These are phyloP conservation scores for Cordyceps farinosa DNA, from an alignment of 2,329 filamentous ascomycete species.

Conservation along the genomic window DNA sequence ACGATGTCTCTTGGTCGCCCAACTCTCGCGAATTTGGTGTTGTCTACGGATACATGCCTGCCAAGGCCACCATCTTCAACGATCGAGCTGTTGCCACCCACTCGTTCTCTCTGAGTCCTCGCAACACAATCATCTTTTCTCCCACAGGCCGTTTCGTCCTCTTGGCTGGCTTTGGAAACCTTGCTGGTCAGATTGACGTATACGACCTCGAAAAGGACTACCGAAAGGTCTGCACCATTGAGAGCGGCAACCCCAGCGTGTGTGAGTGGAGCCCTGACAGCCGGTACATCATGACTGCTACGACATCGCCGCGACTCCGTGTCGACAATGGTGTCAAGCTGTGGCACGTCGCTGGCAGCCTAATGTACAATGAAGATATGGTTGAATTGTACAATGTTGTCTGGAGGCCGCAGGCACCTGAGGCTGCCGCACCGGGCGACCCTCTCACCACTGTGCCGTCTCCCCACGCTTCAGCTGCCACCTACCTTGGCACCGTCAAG, in stretches of 20 bases:
- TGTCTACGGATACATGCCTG: conserved; percentile 98
- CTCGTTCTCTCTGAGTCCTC: conserved; percentile 79
- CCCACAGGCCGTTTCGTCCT: conserved; percentile 89
- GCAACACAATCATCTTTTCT: conserved; percentile 94
- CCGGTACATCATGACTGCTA: conserved; percentile 94
- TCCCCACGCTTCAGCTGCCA: conserved; percentile 77
- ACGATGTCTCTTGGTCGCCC: conserved; percentile 97
- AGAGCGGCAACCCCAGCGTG: conserved; percentile 91
- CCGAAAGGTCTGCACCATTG: conserved; percentile 86
- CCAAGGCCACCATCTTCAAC: conserved; percentile 98
- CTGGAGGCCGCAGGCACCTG: conserved; percentile 74
- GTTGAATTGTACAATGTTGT: conserved; percentile 85
- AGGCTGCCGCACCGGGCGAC: conserved; percentile 59
- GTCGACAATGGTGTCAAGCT: conserved; percentile 96
- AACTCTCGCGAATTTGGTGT: conserved; percentile 98
- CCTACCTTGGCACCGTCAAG: conserved; percentile 82
- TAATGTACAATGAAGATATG: conserved; percentile 97
- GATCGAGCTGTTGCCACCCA: conserved; percentile 77
- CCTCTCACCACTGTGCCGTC: conserved; percentile 70
- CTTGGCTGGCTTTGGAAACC: conserved; percentile 93
- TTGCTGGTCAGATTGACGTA: conserved; percentile 95
- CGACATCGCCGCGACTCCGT: conserved; percentile 87
- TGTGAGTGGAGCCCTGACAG: conserved; percentile 98
- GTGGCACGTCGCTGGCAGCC: conserved; percentile 82
- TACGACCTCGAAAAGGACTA: conserved; percentile 96